Conservation (phyloP, 2,329 filamentous ascomycete genomes). For the Fusarium cicatricum region DNA sequence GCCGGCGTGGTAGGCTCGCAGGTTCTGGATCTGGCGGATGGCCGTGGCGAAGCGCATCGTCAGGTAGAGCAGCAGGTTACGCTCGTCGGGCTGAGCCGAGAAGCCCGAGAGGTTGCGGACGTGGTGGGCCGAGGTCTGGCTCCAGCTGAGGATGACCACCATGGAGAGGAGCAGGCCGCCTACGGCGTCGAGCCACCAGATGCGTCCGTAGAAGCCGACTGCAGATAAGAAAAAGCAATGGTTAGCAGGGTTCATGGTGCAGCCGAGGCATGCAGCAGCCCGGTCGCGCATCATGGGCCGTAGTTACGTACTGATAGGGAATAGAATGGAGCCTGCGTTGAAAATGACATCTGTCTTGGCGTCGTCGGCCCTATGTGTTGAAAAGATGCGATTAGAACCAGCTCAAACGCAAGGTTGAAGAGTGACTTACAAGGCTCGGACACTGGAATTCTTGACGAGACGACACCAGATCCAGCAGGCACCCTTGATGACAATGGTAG, state of each 20-base stretch:
- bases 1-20: constrained; percentile 85
- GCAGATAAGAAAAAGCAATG: constrained; percentile 8
- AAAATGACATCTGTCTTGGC: constrained; percentile 82
- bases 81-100: constrained; percentile 79
- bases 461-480: constrained; percentile 89
- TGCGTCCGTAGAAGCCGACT: constrained; percentile 76
- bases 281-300: constrained; percentile 6
- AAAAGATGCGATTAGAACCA: constrained; percentile 13
- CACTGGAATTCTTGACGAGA: constrained; percentile 83
- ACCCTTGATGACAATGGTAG: constrained; percentile 83
- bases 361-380: constrained; percentile 55
- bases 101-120: constrained; percentile 84
- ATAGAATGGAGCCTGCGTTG: constrained; percentile 88
- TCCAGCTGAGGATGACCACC: constrained; percentile 84
- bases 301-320: constrained; percentile 69
- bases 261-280: neutral
- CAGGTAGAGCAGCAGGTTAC: constrained; percentile 86
- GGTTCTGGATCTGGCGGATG: constrained; percentile 84
- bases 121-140: constrained; percentile 74
- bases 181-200: constrained; percentile 86
- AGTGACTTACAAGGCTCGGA: constrained; percentile 74
- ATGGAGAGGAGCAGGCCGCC: constrained; percentile 81
- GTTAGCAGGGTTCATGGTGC: constrained; percentile 17
- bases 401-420: neutral
- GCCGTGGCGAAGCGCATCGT: constrained; percentile 93